These are phyloP conservation scores for Trichosporon sp. DNA, from an alignment of 1,284 basidiomycete genomes.

Conservation along the genomic window DNA sequence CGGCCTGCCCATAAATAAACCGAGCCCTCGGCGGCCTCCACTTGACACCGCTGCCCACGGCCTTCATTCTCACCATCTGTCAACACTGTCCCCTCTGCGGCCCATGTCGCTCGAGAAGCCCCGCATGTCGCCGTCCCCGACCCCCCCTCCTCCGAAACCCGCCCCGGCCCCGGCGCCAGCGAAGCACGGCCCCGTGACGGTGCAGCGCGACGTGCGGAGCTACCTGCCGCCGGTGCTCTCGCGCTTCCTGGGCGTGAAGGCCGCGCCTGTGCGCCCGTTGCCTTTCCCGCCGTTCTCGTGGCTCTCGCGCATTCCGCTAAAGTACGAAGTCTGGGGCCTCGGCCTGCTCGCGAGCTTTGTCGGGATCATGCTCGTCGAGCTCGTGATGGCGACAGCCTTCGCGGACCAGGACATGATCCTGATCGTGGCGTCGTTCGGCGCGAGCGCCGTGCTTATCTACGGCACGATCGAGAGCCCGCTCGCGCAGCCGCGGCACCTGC, in stretches of 20 bases:
- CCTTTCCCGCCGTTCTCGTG: slow-evolving; percentile 35
- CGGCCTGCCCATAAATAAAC: not conserved
- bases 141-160: not conserved
- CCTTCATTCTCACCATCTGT: not conserved
- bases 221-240: slow-evolving; percentile 22
- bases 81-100: not conserved
- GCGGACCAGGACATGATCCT: slow-evolving; percentile 21
- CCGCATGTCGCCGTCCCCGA: not conserved
- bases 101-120: not conserved
- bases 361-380: slow-evolving; percentile 58
- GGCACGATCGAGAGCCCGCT: slow-evolving; percentile 60
- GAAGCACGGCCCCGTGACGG: not conserved
- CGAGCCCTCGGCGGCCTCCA: no score
- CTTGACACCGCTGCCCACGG: not conserved
- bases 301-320: slow-evolving; percentile 44
- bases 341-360: slow-evolving; percentile 58
- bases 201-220: slow-evolving; percentile 27
- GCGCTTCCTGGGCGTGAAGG: slow-evolving; percentile 30
- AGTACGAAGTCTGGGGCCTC: slow-evolving; percentile 54
- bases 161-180: not conserved
- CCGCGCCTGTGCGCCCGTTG: slow-evolving; percentile 29
- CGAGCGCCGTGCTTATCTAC: slow-evolving; percentile 60
- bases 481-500: slow-evolving; percentile 57
- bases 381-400: slow-evolving; percentile 51
- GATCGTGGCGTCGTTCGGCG: slow-evolving; percentile 58